Evolutionary conservation across 176 grass and related monocot genomes (phyloP).

Genomic region (Pharus latifolius): DNA sequence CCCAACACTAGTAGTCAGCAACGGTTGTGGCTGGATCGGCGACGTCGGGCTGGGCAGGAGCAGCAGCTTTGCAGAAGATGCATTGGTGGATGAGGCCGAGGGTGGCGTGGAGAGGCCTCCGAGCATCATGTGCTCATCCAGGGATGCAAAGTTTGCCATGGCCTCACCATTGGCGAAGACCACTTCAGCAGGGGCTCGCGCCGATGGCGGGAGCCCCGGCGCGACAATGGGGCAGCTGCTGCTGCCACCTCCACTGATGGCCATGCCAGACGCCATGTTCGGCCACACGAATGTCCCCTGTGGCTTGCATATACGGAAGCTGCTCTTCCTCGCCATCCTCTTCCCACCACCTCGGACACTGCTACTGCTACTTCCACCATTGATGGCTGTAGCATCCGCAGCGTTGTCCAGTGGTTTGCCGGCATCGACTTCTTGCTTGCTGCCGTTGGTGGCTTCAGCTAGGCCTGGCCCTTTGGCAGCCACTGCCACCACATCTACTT

Average conservation of each 20-base stretch:
- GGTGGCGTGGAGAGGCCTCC: constrained; percentile 36
- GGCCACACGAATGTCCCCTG: constrained; percentile 62
- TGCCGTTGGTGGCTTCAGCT: neutral
- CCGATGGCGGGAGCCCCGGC: neutral
- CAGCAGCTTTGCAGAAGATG: constrained; percentile 24
- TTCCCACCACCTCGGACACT: constrained; percentile 11
- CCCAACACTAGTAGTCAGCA: neutral
- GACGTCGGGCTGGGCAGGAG: constrained; percentile 54
- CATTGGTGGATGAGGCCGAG: constrained; percentile 52
- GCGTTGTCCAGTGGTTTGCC: neutral
- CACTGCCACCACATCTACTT: neutral
- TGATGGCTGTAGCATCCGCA: neutral
- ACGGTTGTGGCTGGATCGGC: constrained; percentile 16
- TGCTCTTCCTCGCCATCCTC: constrained; percentile 34
- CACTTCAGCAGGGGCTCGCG: constrained; percentile 8
- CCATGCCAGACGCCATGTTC: constrained; percentile 36
- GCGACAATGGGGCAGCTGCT: constrained; percentile 11
- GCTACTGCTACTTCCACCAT: neutral
- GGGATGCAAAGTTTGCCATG: neutral
- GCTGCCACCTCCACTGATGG: constrained; percentile 20
- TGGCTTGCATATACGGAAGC: constrained; percentile 65
- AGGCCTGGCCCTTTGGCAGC: neutral
- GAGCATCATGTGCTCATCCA: constrained; percentile 29
- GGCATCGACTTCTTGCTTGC: neutral
- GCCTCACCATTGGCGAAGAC: neutral